phyloP scores from a whole-genome alignment of 495 filamentous ascomycete genomes.

The Endocarpon pusillum region DNA sequence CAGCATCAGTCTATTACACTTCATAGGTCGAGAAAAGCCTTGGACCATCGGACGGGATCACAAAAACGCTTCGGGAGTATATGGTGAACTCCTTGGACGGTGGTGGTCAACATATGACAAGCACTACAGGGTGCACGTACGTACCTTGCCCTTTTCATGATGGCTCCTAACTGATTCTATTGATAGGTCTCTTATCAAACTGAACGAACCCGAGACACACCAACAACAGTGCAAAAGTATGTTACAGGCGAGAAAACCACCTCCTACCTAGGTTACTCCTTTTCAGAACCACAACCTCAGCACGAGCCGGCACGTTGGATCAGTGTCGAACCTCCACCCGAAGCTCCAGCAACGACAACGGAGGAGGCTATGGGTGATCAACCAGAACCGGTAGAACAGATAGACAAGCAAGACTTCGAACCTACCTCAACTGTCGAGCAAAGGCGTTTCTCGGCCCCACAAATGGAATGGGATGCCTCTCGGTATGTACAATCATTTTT shows the following conservation, averaged over 20 bases:
- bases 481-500: constrained; percentile 26
- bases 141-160: constrained; percentile 10
- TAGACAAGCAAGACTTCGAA: constrained; percentile 13
- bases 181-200: too few species aligned
- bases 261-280: constrained; percentile 12
- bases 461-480: constrained; percentile 49
- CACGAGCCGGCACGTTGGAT: neutral
- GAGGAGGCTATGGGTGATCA: constrained; percentile 1
- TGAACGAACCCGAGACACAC: too few species aligned
- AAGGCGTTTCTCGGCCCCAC: constrained; percentile 32
- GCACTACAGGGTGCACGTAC: constrained; percentile 48
- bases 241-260: constrained; percentile 18
- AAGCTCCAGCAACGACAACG: constrained; percentile 2
- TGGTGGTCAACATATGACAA: constrained; percentile 92
- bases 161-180: too few species aligned
- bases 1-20: constrained; percentile 75
- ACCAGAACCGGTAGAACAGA: constrained; percentile 17
- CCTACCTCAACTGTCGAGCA: constrained; percentile 26
- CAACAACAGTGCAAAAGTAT: too few species aligned
- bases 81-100: constrained; percentile 58
- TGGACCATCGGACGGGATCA: constrained; percentile 57
- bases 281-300: constrained; percentile 1
- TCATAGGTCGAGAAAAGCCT: constrained; percentile 82
- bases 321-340: neutral
- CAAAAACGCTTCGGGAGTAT: constrained; percentile 41